Conservation (phyloP, 306 rosid genomes). For the Prunus dulcis region DNA sequence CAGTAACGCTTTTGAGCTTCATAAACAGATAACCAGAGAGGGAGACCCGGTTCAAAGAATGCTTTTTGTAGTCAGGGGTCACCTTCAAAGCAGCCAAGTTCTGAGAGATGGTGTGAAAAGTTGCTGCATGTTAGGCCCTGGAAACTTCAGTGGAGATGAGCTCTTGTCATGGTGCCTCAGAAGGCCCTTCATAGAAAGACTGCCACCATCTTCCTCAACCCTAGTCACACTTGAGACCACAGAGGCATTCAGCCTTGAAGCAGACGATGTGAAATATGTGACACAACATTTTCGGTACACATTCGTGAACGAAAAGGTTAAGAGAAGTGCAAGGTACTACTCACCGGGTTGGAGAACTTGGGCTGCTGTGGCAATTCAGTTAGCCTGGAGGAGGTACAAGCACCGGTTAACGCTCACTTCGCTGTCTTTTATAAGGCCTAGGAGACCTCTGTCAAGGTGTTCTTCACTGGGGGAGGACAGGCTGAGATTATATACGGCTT, state of each 20-base stretch:
- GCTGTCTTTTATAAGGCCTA: constrained; percentile 70
- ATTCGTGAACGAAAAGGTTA: constrained; percentile 79
- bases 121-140: constrained; percentile 91
- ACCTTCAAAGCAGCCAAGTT: constrained; percentile 83
- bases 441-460: constrained; percentile 73
- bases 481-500: constrained; percentile 74
- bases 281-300: constrained; percentile 94
- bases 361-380: constrained; percentile 91
- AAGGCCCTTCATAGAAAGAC: constrained; percentile 69
- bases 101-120: constrained; percentile 86
- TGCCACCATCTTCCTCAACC: constrained; percentile 76
- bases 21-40: constrained; percentile 64
- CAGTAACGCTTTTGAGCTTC: background rate
- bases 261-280: constrained; percentile 79
- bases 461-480: constrained; percentile 84
- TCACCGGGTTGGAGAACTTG: constrained; percentile 97
- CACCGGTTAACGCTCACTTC: constrained; percentile 68
- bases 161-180: constrained; percentile 90
- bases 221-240: constrained; percentile 74
- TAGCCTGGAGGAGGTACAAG: constrained; percentile 82
- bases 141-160: constrained; percentile 92
- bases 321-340: constrained; percentile 87
- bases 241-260: constrained; percentile 84
- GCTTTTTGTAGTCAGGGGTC: constrained; percentile 92
- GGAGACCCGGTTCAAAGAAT: constrained; percentile 95